Evolutionary conservation across 2,329 filamentous ascomycete species (phyloP), one percentile per base, ranked within the genome.

Genomic region (Penicillium sp.): DNA sequence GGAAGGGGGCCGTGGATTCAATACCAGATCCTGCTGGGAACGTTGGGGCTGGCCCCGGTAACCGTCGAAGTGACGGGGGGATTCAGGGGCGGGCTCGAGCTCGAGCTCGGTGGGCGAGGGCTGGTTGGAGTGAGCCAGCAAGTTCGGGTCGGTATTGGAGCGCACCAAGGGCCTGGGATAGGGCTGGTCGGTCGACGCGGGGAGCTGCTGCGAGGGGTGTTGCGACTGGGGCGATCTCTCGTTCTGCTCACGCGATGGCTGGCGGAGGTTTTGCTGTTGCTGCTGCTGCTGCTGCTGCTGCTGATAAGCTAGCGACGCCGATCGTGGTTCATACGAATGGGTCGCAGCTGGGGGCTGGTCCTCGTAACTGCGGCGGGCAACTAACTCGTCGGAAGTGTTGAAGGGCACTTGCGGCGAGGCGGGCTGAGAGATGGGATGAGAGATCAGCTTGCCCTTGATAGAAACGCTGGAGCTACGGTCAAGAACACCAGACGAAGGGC

Each of bases 71-170:
- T 55, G 51, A 34, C 30, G 58, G 13, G 51, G 49, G 5, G 55
- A 54, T 9, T 58, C 53, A 15, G 44, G 47, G 15, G 44, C 10
- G 10, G 24, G 10, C n/a, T 40, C 36, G 23, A 3, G n/a, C n/a
- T n/a, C 29, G 18, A 53, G 47, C 7, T 67, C 66, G 40, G 62
- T 55, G 2, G 58, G 56, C 17, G 64, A 64, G 12, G 59, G 55
- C 7, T 59, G 60, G 43, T 52, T 50, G 26, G 55, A 46, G 17
- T 56, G 54, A n/a, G 62, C 59, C 15, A 62, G 47, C 18, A 61
- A 34, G n/a, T 55, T 51, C 3, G 60, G 54, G 36, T 70, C 65
- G 54, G 66, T 67, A 47, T 56, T 64, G 46, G 62, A 62, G 15
- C 66, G 66, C 10, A 56, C 51, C 2, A 55, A 27, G 9, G 54